Evolutionary conservation across 768 basidiomycete species (phyloP), one percentile per base, ranked within the genome.

Genomic region (Fomitopsis serialis): DNA sequence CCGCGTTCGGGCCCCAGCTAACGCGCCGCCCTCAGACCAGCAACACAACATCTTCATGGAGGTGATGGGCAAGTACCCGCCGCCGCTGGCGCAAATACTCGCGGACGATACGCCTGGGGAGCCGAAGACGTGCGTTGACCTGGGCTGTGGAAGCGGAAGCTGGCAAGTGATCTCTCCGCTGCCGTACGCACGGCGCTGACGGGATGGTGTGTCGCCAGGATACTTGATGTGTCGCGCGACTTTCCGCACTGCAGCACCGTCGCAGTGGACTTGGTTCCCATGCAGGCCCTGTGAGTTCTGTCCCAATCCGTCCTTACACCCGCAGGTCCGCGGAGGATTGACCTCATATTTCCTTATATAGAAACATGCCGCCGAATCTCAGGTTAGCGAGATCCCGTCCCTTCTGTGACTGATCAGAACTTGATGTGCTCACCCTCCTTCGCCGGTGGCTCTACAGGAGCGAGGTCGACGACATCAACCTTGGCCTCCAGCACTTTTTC

Each of bases 391-490:
- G 13, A 19, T 42, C 35, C 10, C 43, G 29, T 32, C 29, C 29
- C 29, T 32, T 32, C 29, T 32, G 23, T 10, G 24, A 21, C 36
- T 13, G 29, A 57, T 48, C 40, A 29, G 32, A 54, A 23, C 23
- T 15, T 50, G 48, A 54, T 47, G 48, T 8, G 29, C 19, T 27
- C 6, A 25, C 42, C 24, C 22, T 23, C 19, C 40, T n/a, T 52
- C 43, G 40, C 25, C 21, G 25, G 12, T 12, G n/a, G 19, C 21
- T 9, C 19, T 45, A 2, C 54, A 90, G 88, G 73, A 88, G 84
- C 61, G 89, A 92, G 66, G 78, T 90, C 8, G 89, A 91, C 64
- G 89, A 92, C 64, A 82, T 91, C 64, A 92, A 92, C 68, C 79
- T 90, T 17, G 89, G 89, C 2, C 71, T 92, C 22, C 87, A 90